phyloP scores from a whole-genome alignment of 2,329 filamentous ascomycete genomes.

The Pyrenophora seminiperda region DNA sequence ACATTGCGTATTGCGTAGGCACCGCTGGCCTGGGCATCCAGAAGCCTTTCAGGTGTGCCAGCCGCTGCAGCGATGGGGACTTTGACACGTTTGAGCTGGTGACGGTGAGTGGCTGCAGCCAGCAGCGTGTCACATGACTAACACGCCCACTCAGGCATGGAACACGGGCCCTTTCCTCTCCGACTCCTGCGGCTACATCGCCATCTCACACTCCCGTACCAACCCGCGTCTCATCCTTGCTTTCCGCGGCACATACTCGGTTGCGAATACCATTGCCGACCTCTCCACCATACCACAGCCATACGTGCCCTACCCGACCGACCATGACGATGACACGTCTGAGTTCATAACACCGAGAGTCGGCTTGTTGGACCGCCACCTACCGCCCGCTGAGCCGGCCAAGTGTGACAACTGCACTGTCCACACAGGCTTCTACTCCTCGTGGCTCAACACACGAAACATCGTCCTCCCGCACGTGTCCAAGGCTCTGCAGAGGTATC shows the following conservation, averaged over 20 bases:
- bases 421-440: slow-evolving; percentile 84
- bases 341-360: slow-evolving; percentile 31
- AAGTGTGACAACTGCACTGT: slow-evolving; percentile 87
- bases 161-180: slow-evolving; percentile 85
- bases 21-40: slow-evolving; percentile 80
- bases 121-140: slow-evolving; percentile 3
- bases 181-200: slow-evolving; percentile 93
- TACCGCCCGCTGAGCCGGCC: slow-evolving; percentile 47
- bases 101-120: slow-evolving; percentile 50
- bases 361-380: slow-evolving; percentile 18
- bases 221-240: slow-evolving; percentile 76
- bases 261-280: slow-evolving; percentile 89
- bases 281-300: slow-evolving; percentile 86
- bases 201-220: slow-evolving; percentile 72
- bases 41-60: slow-evolving; percentile 82
- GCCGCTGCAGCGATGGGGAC: slow-evolving; percentile 79
- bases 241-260: slow-evolving; percentile 92
- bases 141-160: slow-evolving; percentile 66
- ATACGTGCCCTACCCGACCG: slow-evolving; percentile 82
- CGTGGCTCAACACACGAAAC: slow-evolving; percentile 77
- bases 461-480: slow-evolving; percentile 71
- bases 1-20: slow-evolving; percentile 93
- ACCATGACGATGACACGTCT: slow-evolving; percentile 48
- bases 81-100: slow-evolving; percentile 81
- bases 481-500: slow-evolving; percentile 64